Conservation (phyloP, 1,284 basidiomycete genomes). For the Ustilago hordei region DNA sequence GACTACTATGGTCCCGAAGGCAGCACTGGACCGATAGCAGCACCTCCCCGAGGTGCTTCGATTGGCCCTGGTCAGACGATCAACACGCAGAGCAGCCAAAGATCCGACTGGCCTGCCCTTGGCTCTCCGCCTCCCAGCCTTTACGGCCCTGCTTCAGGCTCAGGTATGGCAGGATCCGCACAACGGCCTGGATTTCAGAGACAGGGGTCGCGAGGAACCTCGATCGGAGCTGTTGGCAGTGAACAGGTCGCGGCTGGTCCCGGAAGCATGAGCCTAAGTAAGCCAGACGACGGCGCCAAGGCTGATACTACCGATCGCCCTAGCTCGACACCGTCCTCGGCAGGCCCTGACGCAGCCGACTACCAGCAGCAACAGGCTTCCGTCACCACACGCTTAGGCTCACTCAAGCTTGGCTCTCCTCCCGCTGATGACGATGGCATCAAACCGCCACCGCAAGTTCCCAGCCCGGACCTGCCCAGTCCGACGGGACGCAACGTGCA, state of each 20-base stretch:
- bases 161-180: neutral
- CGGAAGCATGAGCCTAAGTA: constrained; percentile 6
- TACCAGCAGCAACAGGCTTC: constrained; percentile 8
- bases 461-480: constrained; percentile 47
- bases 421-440: constrained; percentile 24
- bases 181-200: constrained; percentile 38
- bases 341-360: constrained; percentile 28
- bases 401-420: constrained; percentile 51
- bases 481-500: constrained; percentile 54
- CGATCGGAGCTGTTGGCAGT: constrained; percentile 2
- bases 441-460: constrained; percentile 24
- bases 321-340: constrained; percentile 31
- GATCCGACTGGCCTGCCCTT: constrained; percentile 54
- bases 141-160: constrained; percentile 9
- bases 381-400: constrained; percentile 48
- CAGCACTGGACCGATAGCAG: constrained; percentile 18
- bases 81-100: constrained; percentile 15
- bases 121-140: constrained; percentile 56
- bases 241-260: constrained; percentile 14
- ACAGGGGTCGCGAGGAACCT: constrained; percentile 42
- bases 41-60: constrained; percentile 18
- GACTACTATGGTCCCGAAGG: constrained; percentile 58
- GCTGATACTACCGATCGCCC: constrained; percentile 18
- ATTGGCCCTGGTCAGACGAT: constrained; percentile 11
- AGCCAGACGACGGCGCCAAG: constrained; percentile 42